phyloP scores from a whole-genome alignment of 352 stramenopile genomes.

The Pythium phragmiticola region DNA sequence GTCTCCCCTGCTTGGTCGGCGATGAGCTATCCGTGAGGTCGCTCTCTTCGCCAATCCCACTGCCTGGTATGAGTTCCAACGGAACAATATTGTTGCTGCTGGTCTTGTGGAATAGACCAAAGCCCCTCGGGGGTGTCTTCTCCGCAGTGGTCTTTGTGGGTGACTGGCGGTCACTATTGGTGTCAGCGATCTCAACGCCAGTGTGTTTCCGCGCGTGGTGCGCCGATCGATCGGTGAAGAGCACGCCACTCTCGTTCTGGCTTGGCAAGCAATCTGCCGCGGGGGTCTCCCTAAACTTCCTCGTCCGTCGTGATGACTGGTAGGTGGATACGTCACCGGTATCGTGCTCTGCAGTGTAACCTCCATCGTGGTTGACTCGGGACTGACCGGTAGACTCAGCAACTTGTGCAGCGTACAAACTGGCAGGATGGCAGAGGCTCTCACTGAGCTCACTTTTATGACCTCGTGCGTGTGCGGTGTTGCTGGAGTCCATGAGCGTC shows the following conservation, averaged over 20 bases:
- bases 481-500: too few relatives aligned
- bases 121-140: background rate
- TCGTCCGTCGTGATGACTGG: background rate
- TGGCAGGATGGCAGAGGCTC: too few relatives aligned
- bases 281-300: background rate
- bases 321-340: background rate
- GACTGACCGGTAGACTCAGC: too few relatives aligned
- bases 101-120: conserved; percentile 12
- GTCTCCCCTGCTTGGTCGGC: background rate
- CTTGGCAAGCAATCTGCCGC: background rate
- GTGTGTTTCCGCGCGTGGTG: background rate
- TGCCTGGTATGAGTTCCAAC: background rate
- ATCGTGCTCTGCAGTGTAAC: too few relatives aligned
- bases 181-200: background rate
- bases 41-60: background rate
- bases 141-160: background rate
- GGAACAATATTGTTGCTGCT: conserved; percentile 21
- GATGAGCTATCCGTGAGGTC: background rate
- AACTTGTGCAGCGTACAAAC: too few relatives aligned
- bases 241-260: background rate
- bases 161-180: background rate
- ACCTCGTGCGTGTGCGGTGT: too few relatives aligned
- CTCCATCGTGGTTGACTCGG: too few relatives aligned
- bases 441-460: too few relatives aligned
- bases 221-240: background rate